Evolutionary conservation across 306 rosid species (phyloP).

Genomic region (Medicago lupulina): DNA sequence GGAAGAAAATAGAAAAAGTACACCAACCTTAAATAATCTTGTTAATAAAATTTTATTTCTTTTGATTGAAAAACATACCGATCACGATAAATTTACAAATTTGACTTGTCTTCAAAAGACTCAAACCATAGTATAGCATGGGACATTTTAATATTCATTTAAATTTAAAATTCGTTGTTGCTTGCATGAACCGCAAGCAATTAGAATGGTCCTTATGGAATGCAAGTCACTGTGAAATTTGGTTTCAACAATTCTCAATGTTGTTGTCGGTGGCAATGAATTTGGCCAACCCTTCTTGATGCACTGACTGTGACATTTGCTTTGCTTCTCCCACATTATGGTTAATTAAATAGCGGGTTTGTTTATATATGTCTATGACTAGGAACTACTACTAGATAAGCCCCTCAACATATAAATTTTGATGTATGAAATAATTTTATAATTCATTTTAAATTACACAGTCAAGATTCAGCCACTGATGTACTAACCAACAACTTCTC

Average conservation of each 20-base stretch:
- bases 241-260: neutral
- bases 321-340: no score
- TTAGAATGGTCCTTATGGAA: neutral
- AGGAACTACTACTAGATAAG: neutral
- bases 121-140: neutral
- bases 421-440: neutral
- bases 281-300: neutral
- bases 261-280: neutral
- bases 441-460: neutral
- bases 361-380: neutral
- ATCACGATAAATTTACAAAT: neutral
- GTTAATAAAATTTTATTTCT: neutral
- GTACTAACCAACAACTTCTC: no score
- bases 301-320: no score
- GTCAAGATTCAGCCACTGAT: neutral
- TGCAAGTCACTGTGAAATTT: neutral
- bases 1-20: no score
- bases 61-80: neutral
- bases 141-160: neutral
- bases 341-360: no score
- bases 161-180: neutral
- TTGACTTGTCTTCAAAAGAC: constrained; percentile 9
- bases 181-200: neutral
- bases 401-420: no score
- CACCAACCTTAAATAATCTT: no score